Base-by-base conservation (phyloP, 495 filamentous ascomycete genomes). In the Xylaria acuta region DNA sequence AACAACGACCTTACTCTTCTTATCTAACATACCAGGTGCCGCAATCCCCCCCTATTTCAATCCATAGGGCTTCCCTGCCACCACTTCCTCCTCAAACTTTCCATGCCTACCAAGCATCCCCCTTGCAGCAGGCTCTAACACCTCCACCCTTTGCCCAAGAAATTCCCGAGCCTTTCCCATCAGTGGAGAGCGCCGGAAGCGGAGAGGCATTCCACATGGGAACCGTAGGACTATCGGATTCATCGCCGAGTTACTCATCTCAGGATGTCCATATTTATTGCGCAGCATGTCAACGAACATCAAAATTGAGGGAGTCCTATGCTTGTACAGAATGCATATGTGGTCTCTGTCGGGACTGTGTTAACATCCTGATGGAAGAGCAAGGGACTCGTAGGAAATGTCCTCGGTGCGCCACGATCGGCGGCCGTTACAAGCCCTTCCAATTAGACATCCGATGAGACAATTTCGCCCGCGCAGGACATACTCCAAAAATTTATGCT, bases 241-340 rank as follows among this genome's bases (percentile, higher is more conserved):
- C 86, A 12, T 89, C 87, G 3, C 88, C 88, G 16, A 84, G 78
- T 72, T 88, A 84, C 73, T 83, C 84, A 41, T 84, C 85, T 5
- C 87, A 86, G 79, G 90, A 82, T 68, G 91, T 95, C 20, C 92
- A 96, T 74, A 95, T 97, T 22, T 97, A 94, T 75, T 97, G 94
- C 79, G 92, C 94, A 0, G 89, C 89, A 22, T 97, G 94, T 78
- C 91, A 91, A 72, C 88, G 90, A 25, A 80, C 92, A 4, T 93
- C 90, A 71, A 80, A 91, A 3, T 80, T 97, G 56, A 90, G 89
- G 70, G 91, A 95, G 70, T 94, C 92, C 40, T 97, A 92, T 77
- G 94, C 94, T 16, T 97, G 94, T 81, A 97, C 94, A 0, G 94
- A 97, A 78, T 97, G 94, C 79, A 97, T 97, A 64, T 96, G 93